Base-by-base conservation (phyloP, 164 flowering plant species). In the Umbellularia californica region DNA sequence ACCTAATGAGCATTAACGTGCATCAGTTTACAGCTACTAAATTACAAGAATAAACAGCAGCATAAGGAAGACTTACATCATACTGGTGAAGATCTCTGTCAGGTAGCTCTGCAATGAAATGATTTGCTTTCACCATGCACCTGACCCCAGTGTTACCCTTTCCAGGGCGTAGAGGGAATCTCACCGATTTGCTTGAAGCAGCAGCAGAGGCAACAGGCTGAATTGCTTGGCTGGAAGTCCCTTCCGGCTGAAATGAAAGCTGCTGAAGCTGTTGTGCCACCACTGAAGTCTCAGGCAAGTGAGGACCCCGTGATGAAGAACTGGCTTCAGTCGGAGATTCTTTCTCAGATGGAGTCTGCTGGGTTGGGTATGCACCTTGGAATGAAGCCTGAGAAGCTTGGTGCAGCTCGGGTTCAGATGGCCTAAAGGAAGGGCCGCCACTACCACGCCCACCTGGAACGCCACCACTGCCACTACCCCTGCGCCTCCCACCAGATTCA, bases 31-130 rank as follows among this genome's bases (percentile, higher is more conserved):
- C 9, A 0, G 0, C 27, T 55, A 20, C 10, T 14, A 15, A 41
- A 62, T 1, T n/a, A 69, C 12, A 52, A 58, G 4, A 23, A 67
- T 28, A 28, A 28, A 3, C 5, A 24, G 19, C 3, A 25, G 23
- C 51, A 33, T 1, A 11, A 14, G 27, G 11, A 28, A 67, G 50
- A 78, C 95, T 75, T 73, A 90, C 97, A 85, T 92, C 95, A 81
- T 92, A 92, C 72, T 92, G 97, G 77, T 92, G 97, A 62, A 90
- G 77, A 78, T 92, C 95, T 68, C 88, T 90, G 66, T 92, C 89
- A 3, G 97, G 97, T 12, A 92, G 76, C 72, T 92, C 90, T 9
- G 91, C 97, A 81, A 88, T 86, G 79, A 92, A 92, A 72, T 92
- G 97, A 58, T 92, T 92, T 0, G 97, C 97, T 81, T 90, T 92